Evolutionary conservation across 2,329 filamentous ascomycete genomes (phyloP).

Genomic region (Thielaviopsis euricoi): DNA sequence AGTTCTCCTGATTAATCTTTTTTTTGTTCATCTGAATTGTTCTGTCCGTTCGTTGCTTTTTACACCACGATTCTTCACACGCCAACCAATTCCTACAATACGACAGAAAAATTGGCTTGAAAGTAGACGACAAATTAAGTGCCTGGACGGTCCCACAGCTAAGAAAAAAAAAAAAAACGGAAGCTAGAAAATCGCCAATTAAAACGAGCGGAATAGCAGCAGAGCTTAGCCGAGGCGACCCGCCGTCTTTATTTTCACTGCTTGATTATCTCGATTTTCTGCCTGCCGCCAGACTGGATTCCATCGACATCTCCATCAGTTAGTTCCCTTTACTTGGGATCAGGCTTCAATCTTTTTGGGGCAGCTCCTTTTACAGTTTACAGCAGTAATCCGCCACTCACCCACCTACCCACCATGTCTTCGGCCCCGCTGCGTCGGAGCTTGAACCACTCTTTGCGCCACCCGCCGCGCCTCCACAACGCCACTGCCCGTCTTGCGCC

Average conservation of each 20-base stretch:
- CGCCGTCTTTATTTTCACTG: not conserved
- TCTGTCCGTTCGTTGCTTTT: too few species aligned
- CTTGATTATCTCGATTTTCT: not conserved
- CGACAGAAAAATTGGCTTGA: too few species aligned
- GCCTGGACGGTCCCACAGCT: not conserved
- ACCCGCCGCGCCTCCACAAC: constrained; percentile 13
- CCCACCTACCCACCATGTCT: constrained; percentile 22
- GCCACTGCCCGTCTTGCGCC: not conserved
- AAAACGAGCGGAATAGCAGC: not conserved
- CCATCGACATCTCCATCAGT: too few species aligned
- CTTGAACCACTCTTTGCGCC: constrained; percentile 22
- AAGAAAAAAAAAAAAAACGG: not conserved
- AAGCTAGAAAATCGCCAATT: not conserved
- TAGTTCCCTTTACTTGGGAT: too few species aligned
- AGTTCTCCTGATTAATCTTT: too few species aligned
- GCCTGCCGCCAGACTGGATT: too few species aligned
- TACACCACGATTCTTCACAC: too few species aligned
- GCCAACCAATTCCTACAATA: too few species aligned
- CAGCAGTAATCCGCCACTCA: too few species aligned
- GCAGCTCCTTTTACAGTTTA: too few species aligned
- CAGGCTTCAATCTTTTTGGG: too few species aligned
- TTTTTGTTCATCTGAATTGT: too few species aligned
- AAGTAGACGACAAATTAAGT: not conserved
- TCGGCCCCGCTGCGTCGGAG: constrained; percentile 23
- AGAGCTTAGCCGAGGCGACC: not conserved